Evolutionary conservation across 1,284 basidiomycete species (phyloP).

Genomic region (Cutaneotrichosporon dermatis): DNA sequence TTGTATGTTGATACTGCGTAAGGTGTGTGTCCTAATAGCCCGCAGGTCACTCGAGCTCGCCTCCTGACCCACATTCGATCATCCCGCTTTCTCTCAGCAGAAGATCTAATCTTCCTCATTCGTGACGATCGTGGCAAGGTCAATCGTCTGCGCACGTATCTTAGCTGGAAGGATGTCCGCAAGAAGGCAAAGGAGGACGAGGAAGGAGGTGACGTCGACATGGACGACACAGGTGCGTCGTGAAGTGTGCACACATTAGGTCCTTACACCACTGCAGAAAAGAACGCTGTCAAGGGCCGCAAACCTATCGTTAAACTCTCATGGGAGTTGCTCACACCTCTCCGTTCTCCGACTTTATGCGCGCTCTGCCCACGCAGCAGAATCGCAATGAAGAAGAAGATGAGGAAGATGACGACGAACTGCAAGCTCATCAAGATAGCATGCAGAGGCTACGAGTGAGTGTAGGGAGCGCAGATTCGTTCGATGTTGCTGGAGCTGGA

Average conservation of each 20-base stretch:
- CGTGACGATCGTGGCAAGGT: constrained; percentile 92
- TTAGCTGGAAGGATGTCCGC: constrained; percentile 97
- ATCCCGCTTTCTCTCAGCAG: constrained; percentile 78
- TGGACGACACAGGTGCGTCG: constrained; percentile 44
- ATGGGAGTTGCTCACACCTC: constrained; percentile 90
- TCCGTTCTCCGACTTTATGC: constrained; percentile 81
- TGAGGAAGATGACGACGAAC: constrained; percentile 92
- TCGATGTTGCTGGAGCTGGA: not conserved
- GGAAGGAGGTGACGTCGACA: constrained; percentile 63
- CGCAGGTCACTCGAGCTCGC: constrained; percentile 83
- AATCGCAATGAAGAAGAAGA: constrained; percentile 63
- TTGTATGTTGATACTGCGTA: constrained; percentile 56
- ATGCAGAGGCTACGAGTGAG: constrained; percentile 74
- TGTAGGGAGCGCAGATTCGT: not conserved
- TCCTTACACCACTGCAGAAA: constrained; percentile 54
- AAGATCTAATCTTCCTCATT: constrained; percentile 95
- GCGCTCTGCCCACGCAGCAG: constrained; percentile 39
- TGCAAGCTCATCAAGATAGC: constrained; percentile 92
- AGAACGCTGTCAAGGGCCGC: constrained; percentile 74
- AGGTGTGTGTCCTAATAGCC: not conserved
- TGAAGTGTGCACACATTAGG: not conserved
- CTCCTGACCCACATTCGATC: constrained; percentile 74
- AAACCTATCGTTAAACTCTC: constrained; percentile 93
- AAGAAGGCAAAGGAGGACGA: constrained; percentile 87
- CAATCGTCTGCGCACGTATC: constrained; percentile 83